Conservation (phyloP, 805 yeast genomes). For the Metschnikowia anglica region DNA sequence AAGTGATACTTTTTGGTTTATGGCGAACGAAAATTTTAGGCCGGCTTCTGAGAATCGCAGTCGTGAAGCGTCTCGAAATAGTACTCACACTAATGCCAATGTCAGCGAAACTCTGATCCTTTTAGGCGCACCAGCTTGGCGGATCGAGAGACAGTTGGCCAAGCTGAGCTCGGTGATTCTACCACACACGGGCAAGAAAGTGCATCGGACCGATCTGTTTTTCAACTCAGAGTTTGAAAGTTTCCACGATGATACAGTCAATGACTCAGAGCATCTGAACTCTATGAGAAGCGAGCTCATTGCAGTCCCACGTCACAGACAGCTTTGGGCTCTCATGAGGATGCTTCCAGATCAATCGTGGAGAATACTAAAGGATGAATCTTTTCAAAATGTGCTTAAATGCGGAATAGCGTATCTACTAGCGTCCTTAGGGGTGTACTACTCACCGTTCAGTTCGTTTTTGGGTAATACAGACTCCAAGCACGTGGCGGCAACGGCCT, state of each 20-base stretch:
- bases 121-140: slow-evolving; percentile 6
- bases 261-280: slow-evolving; percentile 18
- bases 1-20: neutral
- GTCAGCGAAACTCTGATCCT: slow-evolving; percentile 9
- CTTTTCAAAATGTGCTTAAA: slow-evolving; percentile 46
- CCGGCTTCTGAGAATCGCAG: neutral
- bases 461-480: slow-evolving; percentile 71
- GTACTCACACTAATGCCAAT: neutral
- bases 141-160: slow-evolving; percentile 8
- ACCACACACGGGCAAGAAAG: slow-evolving; percentile 40
- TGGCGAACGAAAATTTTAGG: neutral
- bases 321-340: neutral
- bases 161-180: slow-evolving; percentile 38
- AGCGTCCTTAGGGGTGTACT: slow-evolving; percentile 73
- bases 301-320: neutral
- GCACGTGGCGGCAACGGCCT: slow-evolving; percentile 78
- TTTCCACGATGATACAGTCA: slow-evolving; percentile 19
- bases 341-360: neutral
- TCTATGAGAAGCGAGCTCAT: slow-evolving; percentile 1
- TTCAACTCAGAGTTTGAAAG: slow-evolving; percentile 26
- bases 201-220: slow-evolving; percentile 34
- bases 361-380: slow-evolving; percentile 10
- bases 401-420: slow-evolving; percentile 73
- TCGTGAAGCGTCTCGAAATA: neutral
- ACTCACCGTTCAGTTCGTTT: slow-evolving; percentile 45